Conservation (phyloP, 768 basidiomycete species). For the Pisolithus microcarpus region DNA sequence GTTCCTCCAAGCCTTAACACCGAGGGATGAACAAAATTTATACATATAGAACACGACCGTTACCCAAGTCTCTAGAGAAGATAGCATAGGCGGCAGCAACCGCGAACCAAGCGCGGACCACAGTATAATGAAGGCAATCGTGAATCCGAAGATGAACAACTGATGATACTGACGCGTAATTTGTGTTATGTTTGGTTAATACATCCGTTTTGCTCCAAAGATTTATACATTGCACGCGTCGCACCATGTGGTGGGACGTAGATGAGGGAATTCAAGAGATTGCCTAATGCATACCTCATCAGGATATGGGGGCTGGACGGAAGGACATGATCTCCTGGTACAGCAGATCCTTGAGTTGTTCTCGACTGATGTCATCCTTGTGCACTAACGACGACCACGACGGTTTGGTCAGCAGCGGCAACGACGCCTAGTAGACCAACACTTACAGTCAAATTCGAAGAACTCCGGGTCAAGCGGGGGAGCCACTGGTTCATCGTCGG, state of each 20-base stretch:
- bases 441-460: slow-evolving; percentile 93
- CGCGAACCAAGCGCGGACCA: neutral
- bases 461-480: slow-evolving; percentile 94
- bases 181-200: slow-evolving; percentile 1
- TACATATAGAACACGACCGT: neutral
- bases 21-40: neutral
- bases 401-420: neutral
- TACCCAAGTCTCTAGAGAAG: neutral
- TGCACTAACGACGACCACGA: slow-evolving; percentile 47
- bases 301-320: slow-evolving; percentile 53
- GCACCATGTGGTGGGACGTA: neutral
- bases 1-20: no score
- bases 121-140: no score
- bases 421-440: neutral
- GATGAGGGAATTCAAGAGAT: neutral
- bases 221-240: neutral
- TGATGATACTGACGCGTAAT: neutral
- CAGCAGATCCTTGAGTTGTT: slow-evolving; percentile 89
- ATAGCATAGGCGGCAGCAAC: neutral
- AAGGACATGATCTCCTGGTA: slow-evolving; percentile 95
- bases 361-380: slow-evolving; percentile 93
- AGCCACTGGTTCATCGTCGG: slow-evolving; percentile 93
- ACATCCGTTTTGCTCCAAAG: neutral
- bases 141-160: no score
- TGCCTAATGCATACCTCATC: neutral